Conservation (phyloP, 2,329 filamentous ascomycete genomes). For the Botrytis sinoallii region DNA sequence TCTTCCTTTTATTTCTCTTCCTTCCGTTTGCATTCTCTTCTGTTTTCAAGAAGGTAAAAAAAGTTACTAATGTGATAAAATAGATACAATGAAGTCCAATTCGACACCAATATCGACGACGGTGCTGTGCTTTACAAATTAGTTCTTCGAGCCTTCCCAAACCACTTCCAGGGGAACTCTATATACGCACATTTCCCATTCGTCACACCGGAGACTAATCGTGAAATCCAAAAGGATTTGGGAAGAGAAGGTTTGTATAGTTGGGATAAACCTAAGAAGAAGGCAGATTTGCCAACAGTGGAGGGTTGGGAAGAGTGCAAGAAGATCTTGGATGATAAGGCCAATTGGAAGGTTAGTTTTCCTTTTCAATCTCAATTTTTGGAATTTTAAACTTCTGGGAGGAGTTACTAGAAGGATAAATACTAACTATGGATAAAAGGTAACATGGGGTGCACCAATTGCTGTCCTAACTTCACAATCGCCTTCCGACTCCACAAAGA, state of each 20-base stretch:
- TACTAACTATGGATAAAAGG: not conserved
- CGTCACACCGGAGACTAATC: conserved; percentile 66
- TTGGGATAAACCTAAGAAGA: conserved; percentile 32
- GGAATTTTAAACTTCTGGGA: not conserved
- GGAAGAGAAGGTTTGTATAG: conserved; percentile 35
- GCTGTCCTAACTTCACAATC: not conserved
- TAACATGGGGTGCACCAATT: conserved; percentile 3
- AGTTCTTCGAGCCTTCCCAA: conserved; percentile 71
- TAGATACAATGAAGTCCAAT: conserved; percentile 16
- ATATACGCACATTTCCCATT: conserved; percentile 66
- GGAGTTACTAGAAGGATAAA: not conserved
- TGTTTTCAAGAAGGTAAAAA: not conserved
- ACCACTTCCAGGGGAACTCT: conserved; percentile 71
- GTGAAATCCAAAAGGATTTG: conserved; percentile 64
- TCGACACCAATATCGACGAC: conserved; percentile 56
- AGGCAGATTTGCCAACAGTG: not conserved
- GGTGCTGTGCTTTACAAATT: conserved; percentile 83
- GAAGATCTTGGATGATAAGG: conserved; percentile 26
- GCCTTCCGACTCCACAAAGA: not conserved
- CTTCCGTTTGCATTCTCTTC: not conserved
- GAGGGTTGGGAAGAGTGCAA: conserved; percentile 5
- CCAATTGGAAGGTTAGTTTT: conserved; percentile 7
- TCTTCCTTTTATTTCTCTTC: conserved; percentile 39
- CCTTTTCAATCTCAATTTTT: not conserved
- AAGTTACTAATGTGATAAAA: not conserved